These are phyloP conservation scores for Cercophora scortea DNA, from an alignment of 495 filamentous ascomycete species.

Conservation along the genomic window DNA sequence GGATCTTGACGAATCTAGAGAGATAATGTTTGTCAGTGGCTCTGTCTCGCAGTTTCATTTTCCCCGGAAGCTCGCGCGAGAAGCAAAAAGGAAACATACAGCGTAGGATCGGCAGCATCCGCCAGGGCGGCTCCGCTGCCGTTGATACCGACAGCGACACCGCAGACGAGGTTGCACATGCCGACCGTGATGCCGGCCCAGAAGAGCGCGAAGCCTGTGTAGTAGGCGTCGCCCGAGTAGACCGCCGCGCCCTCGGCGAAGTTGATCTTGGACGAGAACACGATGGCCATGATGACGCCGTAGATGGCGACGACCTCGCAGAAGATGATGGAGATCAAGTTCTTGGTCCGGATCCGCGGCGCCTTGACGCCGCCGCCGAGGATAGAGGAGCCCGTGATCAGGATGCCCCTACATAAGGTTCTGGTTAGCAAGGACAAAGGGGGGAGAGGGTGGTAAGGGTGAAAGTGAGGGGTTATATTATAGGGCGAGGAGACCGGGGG, in stretches of 20 bases:
- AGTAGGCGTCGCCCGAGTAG: slow-evolving; percentile 68
- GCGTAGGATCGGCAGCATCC: slow-evolving; percentile 84
- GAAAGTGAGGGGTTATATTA: neutral
- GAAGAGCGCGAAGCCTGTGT: slow-evolving; percentile 94
- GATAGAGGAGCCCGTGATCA: slow-evolving; percentile 98
- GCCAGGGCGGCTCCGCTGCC: slow-evolving; percentile 93
- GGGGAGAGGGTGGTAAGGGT: no score
- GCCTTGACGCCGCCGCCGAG: slow-evolving; percentile 93
- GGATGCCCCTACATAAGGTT: slow-evolving; percentile 70
- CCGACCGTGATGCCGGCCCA: slow-evolving; percentile 94
- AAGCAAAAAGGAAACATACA: slow-evolving; percentile 52
- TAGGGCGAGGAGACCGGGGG: no score
- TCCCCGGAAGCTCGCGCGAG: neutral
- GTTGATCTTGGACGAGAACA: slow-evolving; percentile 84
- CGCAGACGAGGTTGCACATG: slow-evolving; percentile 90
- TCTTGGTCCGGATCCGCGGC: slow-evolving; percentile 96
- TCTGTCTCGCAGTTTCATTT: neutral
- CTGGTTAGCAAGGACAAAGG: no score
- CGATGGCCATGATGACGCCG: slow-evolving; percentile 98
- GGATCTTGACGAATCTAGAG: slow-evolving; percentile 89
- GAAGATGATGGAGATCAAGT: slow-evolving; percentile 99
- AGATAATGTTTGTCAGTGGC: slow-evolving; percentile 13
- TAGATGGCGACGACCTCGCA: slow-evolving; percentile 99
- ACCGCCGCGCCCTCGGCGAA: slow-evolving; percentile 56
- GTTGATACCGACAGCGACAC: slow-evolving; percentile 95